Base-by-base conservation (phyloP, 768 basidiomycete species). In the Phlebiopsis flavidoalba region DNA sequence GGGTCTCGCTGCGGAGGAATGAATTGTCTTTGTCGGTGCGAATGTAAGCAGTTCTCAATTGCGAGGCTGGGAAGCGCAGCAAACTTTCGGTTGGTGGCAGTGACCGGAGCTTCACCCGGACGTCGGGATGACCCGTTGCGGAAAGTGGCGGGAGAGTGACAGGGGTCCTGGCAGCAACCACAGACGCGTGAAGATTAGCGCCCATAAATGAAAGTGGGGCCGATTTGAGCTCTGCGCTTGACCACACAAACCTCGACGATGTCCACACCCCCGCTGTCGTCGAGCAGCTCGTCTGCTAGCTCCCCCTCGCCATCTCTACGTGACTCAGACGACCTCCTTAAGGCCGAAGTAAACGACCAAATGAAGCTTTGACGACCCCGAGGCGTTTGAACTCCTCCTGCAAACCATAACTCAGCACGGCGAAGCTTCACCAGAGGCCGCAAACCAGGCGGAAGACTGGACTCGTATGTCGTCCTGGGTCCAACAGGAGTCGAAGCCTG, bases 401-500 rank as follows among this genome's bases (percentile, higher is more conserved):
- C 71, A 72, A 64, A 67, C 66, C 24, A 67, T 71, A 49, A 64
- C 67, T 14, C 66, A 67, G 63, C 47, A 61, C 60, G 45, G 53
- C 8, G 60, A 64, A 47, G 62, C 54, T 36, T 45, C 64, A 49
- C 24, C n/a, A n/a, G 45, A 43, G 35, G 46, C 56, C 51, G 36
- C 49, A 5, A 11, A 58, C 26, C 49, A 60, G 22, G 75, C 78
- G 22, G 83, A 84, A 24, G 83, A 85, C 68, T 87, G 84, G 85
- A 77, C 80, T 33, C 77, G 80, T 63, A 73, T 84, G 45, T 76
- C 82, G 12, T 67, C 78, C 14, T 87, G 85, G 67, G 68, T 58
- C 14, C 53, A 56, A 24, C 55, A 62, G 53, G 66, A 72, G 48
- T 19, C 57, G 67, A 60, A 81, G 80, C 47, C 70, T 75, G 43